These are phyloP conservation scores for Ammopiptanthus mongolicus DNA, from an alignment of 306 rosid species.

Conservation along the genomic window DNA sequence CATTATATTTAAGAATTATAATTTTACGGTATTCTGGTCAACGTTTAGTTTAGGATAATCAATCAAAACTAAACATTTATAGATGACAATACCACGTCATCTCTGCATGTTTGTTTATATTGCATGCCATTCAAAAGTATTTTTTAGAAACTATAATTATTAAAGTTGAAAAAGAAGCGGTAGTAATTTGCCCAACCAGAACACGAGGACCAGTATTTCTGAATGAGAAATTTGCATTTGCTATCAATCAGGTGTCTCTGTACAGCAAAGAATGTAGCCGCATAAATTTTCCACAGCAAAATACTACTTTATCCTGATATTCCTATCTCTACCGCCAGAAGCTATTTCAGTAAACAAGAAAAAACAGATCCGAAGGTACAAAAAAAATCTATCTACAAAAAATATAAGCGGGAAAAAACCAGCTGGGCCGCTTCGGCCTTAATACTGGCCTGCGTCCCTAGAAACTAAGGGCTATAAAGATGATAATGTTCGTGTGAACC, in stretches of 20 bases:
- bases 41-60: not conserved
- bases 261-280: constrained; percentile 63
- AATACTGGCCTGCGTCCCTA: constrained; percentile 23
- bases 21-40: not conserved
- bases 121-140: not conserved
- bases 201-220: not conserved
- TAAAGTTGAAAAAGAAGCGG: not conserved
- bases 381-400: constrained; percentile 51
- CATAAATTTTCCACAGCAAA: constrained; percentile 48
- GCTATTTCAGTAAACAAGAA: constrained; percentile 15
- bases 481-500: constrained; percentile 60
- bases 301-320: constrained; percentile 35
- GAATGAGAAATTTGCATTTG: constrained; percentile 25
- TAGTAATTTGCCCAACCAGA: not conserved
- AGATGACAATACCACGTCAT: not conserved
- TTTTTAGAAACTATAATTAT: not conserved
- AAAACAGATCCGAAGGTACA: constrained; percentile 16
- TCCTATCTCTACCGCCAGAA: constrained; percentile 35
- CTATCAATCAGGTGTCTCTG: constrained; percentile 44
- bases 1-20: not conserved
- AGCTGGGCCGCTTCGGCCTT: constrained; percentile 36
- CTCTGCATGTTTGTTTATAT: not conserved
- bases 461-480: constrained; percentile 41
- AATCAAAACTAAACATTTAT: not conserved
- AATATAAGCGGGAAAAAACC: constrained; percentile 21